Conservation (phyloP, 2,329 filamentous ascomycete species). For the Colletotrichum navitas region DNA sequence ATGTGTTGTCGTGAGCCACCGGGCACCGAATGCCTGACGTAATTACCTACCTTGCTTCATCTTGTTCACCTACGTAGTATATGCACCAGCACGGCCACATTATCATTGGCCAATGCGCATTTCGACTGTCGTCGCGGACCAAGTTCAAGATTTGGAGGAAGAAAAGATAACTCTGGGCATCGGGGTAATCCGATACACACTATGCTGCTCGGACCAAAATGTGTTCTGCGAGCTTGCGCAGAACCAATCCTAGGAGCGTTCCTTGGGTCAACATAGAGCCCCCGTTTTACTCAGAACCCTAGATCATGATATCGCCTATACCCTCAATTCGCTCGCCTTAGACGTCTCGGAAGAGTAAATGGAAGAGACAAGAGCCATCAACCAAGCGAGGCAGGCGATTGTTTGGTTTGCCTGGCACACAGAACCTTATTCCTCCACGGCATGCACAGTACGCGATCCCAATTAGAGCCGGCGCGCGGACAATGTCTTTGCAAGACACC, state of each 20-base stretch:
- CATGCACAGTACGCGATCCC: background rate
- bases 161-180: background rate
- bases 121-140: background rate
- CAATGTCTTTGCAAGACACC: background rate
- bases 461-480: background rate
- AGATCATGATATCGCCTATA: background rate
- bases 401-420: background rate
- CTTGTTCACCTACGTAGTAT: background rate
- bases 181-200: constrained; percentile 18
- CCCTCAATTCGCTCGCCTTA: background rate
- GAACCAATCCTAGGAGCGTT: background rate
- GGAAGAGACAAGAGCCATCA: constrained; percentile 14
- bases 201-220: constrained; percentile 19
- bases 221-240: constrained; percentile 11
- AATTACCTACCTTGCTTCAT: background rate
- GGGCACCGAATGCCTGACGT: background rate
- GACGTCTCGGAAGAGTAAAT: constrained; percentile 1
- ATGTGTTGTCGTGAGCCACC: background rate
- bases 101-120: background rate
- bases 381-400: background rate
- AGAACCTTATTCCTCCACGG: background rate
- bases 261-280: background rate
- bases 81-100: constrained; percentile 3
- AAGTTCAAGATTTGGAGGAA: background rate
- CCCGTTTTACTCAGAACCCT: background rate